These are phyloP conservation scores for Calonectria crousiana DNA, from an alignment of 2,329 filamentous ascomycete genomes.

Conservation along the genomic window DNA sequence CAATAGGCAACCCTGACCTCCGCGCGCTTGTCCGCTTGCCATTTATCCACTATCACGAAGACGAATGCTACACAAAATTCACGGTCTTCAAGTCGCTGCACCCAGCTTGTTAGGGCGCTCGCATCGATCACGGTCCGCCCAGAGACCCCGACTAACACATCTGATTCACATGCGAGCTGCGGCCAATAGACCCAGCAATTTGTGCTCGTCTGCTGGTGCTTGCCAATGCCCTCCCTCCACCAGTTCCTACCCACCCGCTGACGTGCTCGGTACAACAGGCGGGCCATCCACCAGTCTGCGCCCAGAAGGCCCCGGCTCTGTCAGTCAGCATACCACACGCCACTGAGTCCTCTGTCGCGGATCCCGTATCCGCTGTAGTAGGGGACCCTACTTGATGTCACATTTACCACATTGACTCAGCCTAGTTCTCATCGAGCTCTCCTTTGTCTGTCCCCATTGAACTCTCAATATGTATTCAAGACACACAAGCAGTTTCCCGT, in stretches of 20 bases:
- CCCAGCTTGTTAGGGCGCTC: background rate
- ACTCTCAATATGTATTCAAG: background rate
- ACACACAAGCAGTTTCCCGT: background rate
- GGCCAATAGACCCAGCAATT: background rate
- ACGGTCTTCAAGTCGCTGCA: background rate
- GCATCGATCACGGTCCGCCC: background rate
- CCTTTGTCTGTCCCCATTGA: too few relatives aligned
- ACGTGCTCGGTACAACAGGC: conserved; percentile 19
- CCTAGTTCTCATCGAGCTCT: background rate
- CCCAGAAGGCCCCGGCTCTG: background rate
- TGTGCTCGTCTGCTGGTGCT: conserved; percentile 12
- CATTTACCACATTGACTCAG: background rate
- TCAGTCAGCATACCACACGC: conserved; percentile 10
- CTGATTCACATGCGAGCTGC: conserved; percentile 24
- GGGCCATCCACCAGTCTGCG: conserved; percentile 7
- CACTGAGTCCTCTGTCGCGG: conserved; percentile 1
- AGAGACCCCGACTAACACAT: conserved; percentile 9
- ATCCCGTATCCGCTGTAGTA: background rate
- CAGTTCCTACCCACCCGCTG: conserved; percentile 20
- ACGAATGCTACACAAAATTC: background rate
- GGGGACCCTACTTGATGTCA: background rate
- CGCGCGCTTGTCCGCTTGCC: background rate
- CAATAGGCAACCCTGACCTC: background rate
- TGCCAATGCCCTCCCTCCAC: conserved; percentile 17
- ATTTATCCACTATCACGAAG: conserved; percentile 19